These are phyloP conservation scores for Trichosporon ovoides DNA, from an alignment of 1,284 basidiomycete genomes.

Conservation along the genomic window DNA sequence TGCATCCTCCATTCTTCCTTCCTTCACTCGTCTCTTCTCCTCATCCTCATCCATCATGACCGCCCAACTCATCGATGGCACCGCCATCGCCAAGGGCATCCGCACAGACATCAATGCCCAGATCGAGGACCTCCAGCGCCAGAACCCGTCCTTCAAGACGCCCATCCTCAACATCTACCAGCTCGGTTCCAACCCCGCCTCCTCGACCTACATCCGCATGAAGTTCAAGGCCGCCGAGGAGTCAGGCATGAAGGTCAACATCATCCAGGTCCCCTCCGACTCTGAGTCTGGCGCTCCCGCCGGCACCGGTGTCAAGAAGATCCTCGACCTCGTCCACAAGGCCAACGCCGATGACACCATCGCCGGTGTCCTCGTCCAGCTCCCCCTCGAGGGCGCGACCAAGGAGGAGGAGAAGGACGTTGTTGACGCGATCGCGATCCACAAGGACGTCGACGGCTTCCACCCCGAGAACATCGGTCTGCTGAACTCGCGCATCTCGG, in stretches of 20 bases:
- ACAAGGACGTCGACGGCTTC: constrained; percentile 98
- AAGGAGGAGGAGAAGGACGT: constrained; percentile 82
- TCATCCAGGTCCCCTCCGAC: constrained; percentile 68
- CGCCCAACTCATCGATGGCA: constrained; percentile 77
- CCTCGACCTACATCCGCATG: constrained; percentile 92
- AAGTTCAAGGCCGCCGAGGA: constrained; percentile 94
- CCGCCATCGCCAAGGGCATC: constrained; percentile 78
- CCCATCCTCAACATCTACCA: constrained; percentile 84
- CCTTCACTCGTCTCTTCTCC: neutral
- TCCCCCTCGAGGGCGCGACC: constrained; percentile 84
- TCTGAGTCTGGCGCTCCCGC: constrained; percentile 49
- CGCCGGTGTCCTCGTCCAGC: constrained; percentile 90
- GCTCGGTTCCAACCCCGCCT: constrained; percentile 86
- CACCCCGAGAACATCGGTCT: constrained; percentile 99
- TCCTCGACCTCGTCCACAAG: constrained; percentile 70
- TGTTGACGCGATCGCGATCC: constrained; percentile 87
- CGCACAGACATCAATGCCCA: constrained; percentile 65
- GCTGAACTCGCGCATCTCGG: constrained; percentile 81
- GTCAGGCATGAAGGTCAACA: constrained; percentile 83
- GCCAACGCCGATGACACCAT: constrained; percentile 80
- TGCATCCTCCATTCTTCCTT: neutral
- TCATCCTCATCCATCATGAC: constrained; percentile 4
- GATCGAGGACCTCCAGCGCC: constrained; percentile 58
- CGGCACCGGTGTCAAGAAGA: constrained; percentile 58
- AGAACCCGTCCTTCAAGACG: constrained; percentile 77